Evolutionary conservation across 257 asterid species (phyloP), one percentile per base, ranked within the genome.

Genomic region (Apocynum venetum): DNA sequence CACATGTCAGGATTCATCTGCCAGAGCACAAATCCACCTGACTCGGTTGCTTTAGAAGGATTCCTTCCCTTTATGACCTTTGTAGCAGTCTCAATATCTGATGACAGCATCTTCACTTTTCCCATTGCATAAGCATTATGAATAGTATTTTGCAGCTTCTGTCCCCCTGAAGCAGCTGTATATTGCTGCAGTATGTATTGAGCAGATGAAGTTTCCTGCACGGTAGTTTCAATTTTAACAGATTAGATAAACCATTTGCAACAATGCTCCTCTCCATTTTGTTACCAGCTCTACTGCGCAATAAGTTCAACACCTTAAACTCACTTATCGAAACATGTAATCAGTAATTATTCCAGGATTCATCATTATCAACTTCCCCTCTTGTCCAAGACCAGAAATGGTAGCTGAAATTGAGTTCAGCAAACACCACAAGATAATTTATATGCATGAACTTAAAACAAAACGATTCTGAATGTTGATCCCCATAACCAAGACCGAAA

Each of bases 51-150:
- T 69, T 81, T 92, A 13, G 89, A 75, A 0, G 96, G 76, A 80
- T 85, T 90, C 76, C 84, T 78, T 81, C 80, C 87, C 89, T 89
- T 92, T 25, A 92, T 80, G 25, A 89, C 94, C 88, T 89, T 92
- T 0, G 96, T 90, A 7, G 96, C 92, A 3, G 94, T 92, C 88
- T 92, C 96, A 66, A 92, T 86, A 82, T 90, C 92, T 14, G 90
- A 90, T 13, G 97, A 87, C 83, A 90, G 10, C 97, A 92, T 90
- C 85, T 82, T 92, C 71, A 92, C 86, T 75, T 88, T 92, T 15
- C 97, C 97, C 97, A 92, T 87, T 4, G 94, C 96, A 78, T 92
- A 92, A 56, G 97, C 91, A 78, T 90, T 92, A 75, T 89, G 90
- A 69, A 92, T 84, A 0, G 92, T 83, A 81, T 70, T 82, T 41